These are phyloP conservation scores for Ophiostoma tasmaniense DNA, from an alignment of 2,329 filamentous ascomycete genomes.

Conservation along the genomic window DNA sequence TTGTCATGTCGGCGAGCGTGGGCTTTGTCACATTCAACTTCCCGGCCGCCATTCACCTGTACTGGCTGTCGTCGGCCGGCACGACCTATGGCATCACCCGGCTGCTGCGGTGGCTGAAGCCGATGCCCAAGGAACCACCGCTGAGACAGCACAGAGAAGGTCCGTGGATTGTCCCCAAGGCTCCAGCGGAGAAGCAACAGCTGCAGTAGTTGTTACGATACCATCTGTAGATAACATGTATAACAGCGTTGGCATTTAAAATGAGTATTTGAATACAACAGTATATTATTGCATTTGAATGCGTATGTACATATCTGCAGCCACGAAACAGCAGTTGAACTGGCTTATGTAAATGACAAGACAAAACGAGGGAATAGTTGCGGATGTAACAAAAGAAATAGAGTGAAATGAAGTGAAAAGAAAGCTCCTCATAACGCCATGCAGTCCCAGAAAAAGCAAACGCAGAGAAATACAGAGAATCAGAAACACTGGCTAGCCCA, in stretches of 20 bases:
- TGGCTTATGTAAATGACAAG: neutral
- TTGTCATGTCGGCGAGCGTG: conserved; percentile 27
- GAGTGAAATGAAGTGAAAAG: neutral
- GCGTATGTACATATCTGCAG: neutral
- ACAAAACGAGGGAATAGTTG: neutral
- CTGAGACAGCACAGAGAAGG: neutral
- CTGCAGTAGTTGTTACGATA: neutral
- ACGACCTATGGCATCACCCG: conserved; percentile 22
- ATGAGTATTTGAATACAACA: neutral
- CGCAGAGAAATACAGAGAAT: neutral
- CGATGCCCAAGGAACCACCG: conserved; percentile 18
- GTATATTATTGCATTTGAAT: neutral
- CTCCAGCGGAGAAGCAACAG: neutral
- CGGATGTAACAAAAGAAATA: neutral
- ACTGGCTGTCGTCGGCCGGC: conserved; percentile 33
- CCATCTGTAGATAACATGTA: neutral
- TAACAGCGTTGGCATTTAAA: neutral
- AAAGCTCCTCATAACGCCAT: neutral
- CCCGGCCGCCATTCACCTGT: conserved; percentile 36
- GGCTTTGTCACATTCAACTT: conserved; percentile 33
- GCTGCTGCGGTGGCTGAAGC: conserved; percentile 23
- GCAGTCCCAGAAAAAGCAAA: neutral
- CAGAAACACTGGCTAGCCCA: conserved; percentile 46
- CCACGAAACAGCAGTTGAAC: neutral
- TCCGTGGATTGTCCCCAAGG: neutral